These are phyloP conservation scores for Polytrichum commune DNA, from an alignment of 225 moss, liverwort and hornwort species.

Conservation along the genomic window DNA sequence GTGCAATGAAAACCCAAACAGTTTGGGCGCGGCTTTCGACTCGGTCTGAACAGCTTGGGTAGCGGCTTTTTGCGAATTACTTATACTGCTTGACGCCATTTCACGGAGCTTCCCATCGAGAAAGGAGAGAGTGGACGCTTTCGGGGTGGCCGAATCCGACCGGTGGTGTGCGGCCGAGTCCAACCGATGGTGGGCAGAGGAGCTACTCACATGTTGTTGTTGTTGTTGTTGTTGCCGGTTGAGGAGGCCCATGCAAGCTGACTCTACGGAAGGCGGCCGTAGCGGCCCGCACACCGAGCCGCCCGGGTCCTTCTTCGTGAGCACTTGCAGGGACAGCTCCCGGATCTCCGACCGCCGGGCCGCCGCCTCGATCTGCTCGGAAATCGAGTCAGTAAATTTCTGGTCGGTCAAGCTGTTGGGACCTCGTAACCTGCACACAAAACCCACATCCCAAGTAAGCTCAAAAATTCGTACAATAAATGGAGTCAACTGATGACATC, in stretches of 20 bases:
- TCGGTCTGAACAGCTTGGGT: slow-evolving; percentile 9
- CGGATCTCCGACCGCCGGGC: slow-evolving; percentile 42
- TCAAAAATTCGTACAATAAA: no score
- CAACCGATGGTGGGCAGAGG: no score
- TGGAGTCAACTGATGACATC: no score
- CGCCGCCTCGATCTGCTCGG: slow-evolving; percentile 49
- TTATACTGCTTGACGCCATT: slow-evolving; percentile 26
- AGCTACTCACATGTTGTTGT: no score
- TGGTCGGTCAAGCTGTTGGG: slow-evolving; percentile 28
- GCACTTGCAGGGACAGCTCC: slow-evolving; percentile 27
- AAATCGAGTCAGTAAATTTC: slow-evolving; percentile 38
- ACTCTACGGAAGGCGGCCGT: slow-evolving; percentile 43
- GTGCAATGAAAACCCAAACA: slow-evolving; percentile 50
- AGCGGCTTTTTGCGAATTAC: slow-evolving; percentile 7
- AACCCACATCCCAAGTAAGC: no score
- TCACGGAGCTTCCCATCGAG: slow-evolving; percentile 49
- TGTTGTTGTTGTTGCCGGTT: slow-evolving; percentile 13
- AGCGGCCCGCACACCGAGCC: slow-evolving; percentile 8
- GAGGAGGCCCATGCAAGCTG: slow-evolving; percentile 39
- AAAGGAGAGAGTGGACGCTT: slow-evolving; percentile 50
- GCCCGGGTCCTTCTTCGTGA: slow-evolving; percentile 14
- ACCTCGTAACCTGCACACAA: slow-evolving; percentile 23
- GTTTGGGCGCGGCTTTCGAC: slow-evolving; percentile 26
- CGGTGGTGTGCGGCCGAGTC: slow-evolving; percentile 1
- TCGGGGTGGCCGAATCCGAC: slow-evolving; percentile 48